phyloP scores from a whole-genome alignment of 768 basidiomycete genomes.

The Leccinellum rugosiceps region DNA sequence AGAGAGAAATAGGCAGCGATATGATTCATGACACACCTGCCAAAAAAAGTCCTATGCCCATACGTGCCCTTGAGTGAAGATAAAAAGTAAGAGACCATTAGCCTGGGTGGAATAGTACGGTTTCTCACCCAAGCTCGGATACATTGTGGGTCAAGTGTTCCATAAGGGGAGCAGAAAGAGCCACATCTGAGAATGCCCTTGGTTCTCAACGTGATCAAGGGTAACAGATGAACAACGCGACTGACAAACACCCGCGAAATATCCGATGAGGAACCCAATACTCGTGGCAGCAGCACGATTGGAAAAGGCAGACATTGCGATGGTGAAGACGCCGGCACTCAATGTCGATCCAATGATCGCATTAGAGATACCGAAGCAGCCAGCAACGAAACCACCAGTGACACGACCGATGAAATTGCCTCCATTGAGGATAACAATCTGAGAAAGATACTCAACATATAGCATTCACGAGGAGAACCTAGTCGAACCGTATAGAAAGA shows the following conservation, averaged over 20 bases:
- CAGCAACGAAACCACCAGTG: constrained; percentile 35
- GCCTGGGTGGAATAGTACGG: background rate
- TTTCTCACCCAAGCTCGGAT: constrained; percentile 45
- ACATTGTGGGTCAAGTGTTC: constrained; percentile 40
- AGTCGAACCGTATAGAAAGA: constrained; percentile 53
- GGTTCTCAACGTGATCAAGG: background rate
- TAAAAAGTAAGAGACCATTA: background rate
- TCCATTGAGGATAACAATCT: constrained; percentile 39
- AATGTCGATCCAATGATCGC: constrained; percentile 37
- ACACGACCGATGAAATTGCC: constrained; percentile 37
- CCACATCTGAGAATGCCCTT: constrained; percentile 32
- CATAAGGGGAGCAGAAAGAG: constrained; percentile 41
- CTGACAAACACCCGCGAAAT: constrained; percentile 47
- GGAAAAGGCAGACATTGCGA: constrained; percentile 40
- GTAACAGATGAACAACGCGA: background rate
- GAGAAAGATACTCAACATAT: background rate
- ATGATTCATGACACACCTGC: constrained; percentile 32
- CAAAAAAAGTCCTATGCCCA: constrained; percentile 49
- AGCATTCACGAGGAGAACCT: background rate
- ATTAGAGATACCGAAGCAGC: constrained; percentile 43
- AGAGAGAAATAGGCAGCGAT: background rate
- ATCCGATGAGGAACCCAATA: constrained; percentile 44
- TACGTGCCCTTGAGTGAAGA: constrained; percentile 26
- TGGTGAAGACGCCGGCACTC: constrained; percentile 38
- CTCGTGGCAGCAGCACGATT: constrained; percentile 35